Percentiles rank a stretch among this genome's conserved stretches.
Conservation (phyloP, 1,284 basidiomycete species). For the Thelephora terrestris region DNA sequence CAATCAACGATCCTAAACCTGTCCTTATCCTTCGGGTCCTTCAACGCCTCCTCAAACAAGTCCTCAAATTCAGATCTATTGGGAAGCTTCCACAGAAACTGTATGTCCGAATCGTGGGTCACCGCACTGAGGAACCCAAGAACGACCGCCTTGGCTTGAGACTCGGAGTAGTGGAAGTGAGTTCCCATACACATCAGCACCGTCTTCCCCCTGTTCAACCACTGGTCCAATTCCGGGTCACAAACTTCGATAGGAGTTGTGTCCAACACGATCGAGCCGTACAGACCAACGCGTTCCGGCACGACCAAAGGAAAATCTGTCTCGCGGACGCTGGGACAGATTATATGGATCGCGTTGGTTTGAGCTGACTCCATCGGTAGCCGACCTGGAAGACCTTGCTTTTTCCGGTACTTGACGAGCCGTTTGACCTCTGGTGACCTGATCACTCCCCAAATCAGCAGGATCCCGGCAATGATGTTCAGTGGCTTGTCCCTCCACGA, state of each 20-base stretch:
- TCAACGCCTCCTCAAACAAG: constrained; percentile 2
- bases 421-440: constrained; percentile 7
- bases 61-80: constrained; percentile 7
- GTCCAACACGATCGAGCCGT: constrained; percentile 8
- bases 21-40: background rate
- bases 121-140: too few species aligned
- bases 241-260: constrained; percentile 4
- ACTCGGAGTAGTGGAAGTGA: constrained; percentile 9
- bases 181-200: constrained; percentile 12
- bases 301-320: constrained; percentile 10
- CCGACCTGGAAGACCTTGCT: constrained; percentile 8
- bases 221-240: constrained; percentile 7
- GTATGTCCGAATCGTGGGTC: constrained; percentile 4
- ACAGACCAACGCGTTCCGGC: constrained; percentile 6
- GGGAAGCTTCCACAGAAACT: constrained; percentile 13
- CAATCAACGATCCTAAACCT: constrained; percentile 6
- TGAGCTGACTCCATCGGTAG: constrained; percentile 6
- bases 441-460: constrained; percentile 2
- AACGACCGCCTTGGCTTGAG: constrained; percentile 4
- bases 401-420: constrained; percentile 5
- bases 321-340: constrained; percentile 9
- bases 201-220: constrained; percentile 7
- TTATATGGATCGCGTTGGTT: constrained; percentile 5
- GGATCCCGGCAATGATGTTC: constrained; percentile 6
- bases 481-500: too few species aligned